Percentiles rank a stretch among this genome's conserved stretches.
Evolutionary conservation across 176 grass and related monocot genomes (phyloP).

Genomic region (Avena insularis): DNA sequence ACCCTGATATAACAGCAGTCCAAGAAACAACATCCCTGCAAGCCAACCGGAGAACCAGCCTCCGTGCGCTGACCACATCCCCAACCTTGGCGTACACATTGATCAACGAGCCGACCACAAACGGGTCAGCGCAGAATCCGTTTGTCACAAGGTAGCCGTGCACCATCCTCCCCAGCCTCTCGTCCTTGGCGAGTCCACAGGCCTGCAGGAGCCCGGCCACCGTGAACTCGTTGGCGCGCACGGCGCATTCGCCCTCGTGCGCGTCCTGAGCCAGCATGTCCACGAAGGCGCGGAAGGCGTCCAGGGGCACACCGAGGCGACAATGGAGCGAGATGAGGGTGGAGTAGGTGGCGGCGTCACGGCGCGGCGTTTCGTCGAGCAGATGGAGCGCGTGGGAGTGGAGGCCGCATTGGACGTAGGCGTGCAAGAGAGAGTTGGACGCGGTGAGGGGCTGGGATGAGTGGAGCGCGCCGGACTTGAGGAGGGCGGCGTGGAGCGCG

Average conservation of each 20-base stretch:
- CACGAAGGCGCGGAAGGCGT: constrained; percentile 58
- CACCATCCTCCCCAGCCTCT: constrained; percentile 57
- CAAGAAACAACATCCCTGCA: constrained; percentile 72
- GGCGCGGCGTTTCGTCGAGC: constrained; percentile 66
- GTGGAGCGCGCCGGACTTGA: constrained; percentile 53
- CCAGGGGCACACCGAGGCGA: constrained; percentile 44
- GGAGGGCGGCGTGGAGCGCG: constrained; percentile 50
- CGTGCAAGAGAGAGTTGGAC: constrained; percentile 47
- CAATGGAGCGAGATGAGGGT: constrained; percentile 60
- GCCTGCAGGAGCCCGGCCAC: constrained; percentile 60
- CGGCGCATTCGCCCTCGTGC: constrained; percentile 3
- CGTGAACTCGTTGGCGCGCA: constrained; percentile 72
- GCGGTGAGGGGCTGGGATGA: constrained; percentile 23
- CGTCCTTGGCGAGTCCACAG: constrained; percentile 55
- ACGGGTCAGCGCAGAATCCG: constrained; percentile 57
- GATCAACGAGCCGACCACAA: constrained; percentile 62
- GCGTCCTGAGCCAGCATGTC: constrained; percentile 47
- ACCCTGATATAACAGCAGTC: constrained; percentile 67
- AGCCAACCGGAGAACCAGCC: constrained; percentile 52
- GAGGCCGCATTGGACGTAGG: constrained; percentile 56
- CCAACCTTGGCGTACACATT: constrained; percentile 74
- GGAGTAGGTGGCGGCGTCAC: constrained; percentile 71
- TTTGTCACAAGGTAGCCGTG: constrained; percentile 62
- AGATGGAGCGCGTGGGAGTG: constrained; percentile 49
- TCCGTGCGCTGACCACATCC: constrained; percentile 42